Base-by-base conservation (phyloP, 1,139 yeast genomes). In the Suhomyces taliae region DNA sequence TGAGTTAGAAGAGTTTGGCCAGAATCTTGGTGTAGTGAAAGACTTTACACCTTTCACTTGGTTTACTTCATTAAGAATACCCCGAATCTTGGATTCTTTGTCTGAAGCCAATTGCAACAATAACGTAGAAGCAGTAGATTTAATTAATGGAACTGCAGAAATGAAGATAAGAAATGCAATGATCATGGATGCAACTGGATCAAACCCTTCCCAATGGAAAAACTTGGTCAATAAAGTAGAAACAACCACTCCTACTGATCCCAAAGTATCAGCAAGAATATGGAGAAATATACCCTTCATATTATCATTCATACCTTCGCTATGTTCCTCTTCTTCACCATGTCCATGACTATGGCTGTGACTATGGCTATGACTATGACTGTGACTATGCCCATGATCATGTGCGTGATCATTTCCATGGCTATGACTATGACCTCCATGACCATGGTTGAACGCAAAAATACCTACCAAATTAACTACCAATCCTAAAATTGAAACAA, bases 251-350 rank as follows among this genome's bases (percentile, higher is more conserved):
- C 99, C 98, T 0, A 90, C 96, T 0, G 98, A 91, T 0, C 99
- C 99, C 33, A 95, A 72, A 0, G 99, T 93, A 59, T 93, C 99
- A 0, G 99, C 99, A 40, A 93, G 66, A 39, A 93, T 88, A 58
- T 93, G 99, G 39, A 93, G 71, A 57, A 93, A 93, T 9, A 93
- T 90, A 24, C 99, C 99, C 52, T 85, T 83, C 95, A 93, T 89
- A 63, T 93, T 93, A 59, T 91, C 97, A 61, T 88, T 88, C 72
- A 70, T 68, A 6, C 19, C 47, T 35, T 59, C 63, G 2, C 52
- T 57, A 19, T 50, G 58, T 11, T 47, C 54, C 61, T 26, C 34
- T 8, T 27, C 40, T 32, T 44, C 46, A 1, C 52, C 36, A 42
- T 57, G 53, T 3, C 40, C 37, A 27, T 50, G 56, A 29, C 49